phyloP scores from a whole-genome alignment of 202 grass and related monocot species.

The Brachypodium distachyon region DNA sequence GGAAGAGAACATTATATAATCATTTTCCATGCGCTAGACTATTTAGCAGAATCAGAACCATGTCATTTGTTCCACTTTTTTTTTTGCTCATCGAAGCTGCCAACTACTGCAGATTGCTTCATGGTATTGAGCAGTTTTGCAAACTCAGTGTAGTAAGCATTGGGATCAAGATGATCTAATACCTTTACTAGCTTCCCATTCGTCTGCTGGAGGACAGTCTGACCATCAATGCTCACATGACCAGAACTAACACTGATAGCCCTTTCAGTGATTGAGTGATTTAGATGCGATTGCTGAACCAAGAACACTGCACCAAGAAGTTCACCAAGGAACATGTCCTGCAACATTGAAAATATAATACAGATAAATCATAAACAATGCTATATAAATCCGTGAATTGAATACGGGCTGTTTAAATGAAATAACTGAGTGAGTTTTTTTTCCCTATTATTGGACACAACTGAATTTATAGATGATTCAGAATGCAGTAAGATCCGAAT shows the following conservation, averaged over 20 bases:
- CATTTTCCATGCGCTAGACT: background rate
- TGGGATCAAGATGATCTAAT: constrained; percentile 32
- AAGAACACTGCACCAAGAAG: constrained; percentile 51
- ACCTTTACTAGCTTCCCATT: constrained; percentile 37
- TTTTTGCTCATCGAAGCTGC: constrained; percentile 65
- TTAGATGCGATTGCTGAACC: constrained; percentile 35
- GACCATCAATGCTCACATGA: constrained; percentile 30
- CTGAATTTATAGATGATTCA: background rate
- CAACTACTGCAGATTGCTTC: constrained; percentile 44
- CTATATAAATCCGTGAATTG: background rate
- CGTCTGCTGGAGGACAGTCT: constrained; percentile 1
- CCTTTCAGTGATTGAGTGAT: constrained; percentile 6
- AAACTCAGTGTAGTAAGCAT: constrained; percentile 42
- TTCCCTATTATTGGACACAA: background rate
- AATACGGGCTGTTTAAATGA: background rate
- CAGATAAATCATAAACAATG: background rate
- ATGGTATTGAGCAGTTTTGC: constrained; percentile 29
- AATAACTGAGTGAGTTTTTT: background rate
- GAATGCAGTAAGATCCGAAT: background rate
- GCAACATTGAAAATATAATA: constrained; percentile 1
- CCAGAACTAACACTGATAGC: constrained; percentile 25
- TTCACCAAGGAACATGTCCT: constrained; percentile 67
- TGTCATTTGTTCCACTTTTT: constrained; percentile 36
- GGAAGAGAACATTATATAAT: background rate
- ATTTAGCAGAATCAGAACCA: background rate